Evolutionary conservation across 148 eudicot species (phyloP), one percentile per base, ranked within the genome.

Genomic region (Vaccinium myrtillus): DNA sequence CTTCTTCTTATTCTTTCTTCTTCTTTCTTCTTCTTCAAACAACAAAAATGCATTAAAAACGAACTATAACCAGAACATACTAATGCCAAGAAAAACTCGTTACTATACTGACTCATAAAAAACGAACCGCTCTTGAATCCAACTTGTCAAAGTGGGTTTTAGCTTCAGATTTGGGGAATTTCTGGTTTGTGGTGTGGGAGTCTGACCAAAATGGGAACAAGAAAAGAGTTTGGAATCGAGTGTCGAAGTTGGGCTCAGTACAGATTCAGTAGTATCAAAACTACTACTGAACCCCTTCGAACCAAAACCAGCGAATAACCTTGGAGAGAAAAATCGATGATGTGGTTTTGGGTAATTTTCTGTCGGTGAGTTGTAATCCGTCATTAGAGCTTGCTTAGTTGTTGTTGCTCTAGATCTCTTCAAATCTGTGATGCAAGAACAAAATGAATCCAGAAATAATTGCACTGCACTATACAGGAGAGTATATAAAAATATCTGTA

Each of bases 201-300:
- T 91, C 90, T 11, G 86, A 84, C 85, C 87, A 82, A 71, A 90
- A 88, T 7, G 92, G 90, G 79, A 25, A 78, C 83, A 79, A 75
- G 86, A 83, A 73, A 87, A 86, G 13, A 88, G 83, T 71, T 92
- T 90, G 30, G 81, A 32, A 69, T 92, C 91, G 80, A 92, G 93
- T 14, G 88, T 92, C 76, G 94, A 92, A 88, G 93, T 92, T 74
- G 94, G 94, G 78, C 94, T 92, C 77, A 65, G 88, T 14, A 82
- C 58, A 73, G 88, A 84, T 74, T 92, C 94, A 43, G 32, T 30
- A 30, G 1, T 30, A 30, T 30, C 32, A 30, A 30, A 30, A 30
- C 32, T 30, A 30, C 32, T 1, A 30, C 32, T 30, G 32, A 30
- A 30, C 32, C 32, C 32, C 32, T 90, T 90, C 7, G 91, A 83